Evolutionary conservation across 768 basidiomycete genomes (phyloP).

Genomic region (Psilocybe subaeruginosa): DNA sequence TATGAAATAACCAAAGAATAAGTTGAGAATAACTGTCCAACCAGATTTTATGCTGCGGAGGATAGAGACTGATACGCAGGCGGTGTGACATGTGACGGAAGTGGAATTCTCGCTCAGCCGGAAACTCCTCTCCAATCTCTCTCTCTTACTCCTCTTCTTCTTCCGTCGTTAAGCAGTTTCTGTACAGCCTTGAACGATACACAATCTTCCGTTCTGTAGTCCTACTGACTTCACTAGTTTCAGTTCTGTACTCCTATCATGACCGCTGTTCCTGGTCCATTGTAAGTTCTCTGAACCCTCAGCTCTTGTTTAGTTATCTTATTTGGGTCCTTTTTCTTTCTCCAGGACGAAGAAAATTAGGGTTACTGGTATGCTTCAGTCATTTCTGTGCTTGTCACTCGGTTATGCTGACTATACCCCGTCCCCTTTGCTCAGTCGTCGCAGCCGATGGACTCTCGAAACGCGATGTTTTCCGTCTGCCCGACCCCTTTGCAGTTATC

Average conservation of each 20-base stretch:
- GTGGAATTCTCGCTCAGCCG: conserved; percentile 20
- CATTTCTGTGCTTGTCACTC: not conserved
- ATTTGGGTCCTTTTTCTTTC: conserved; percentile 1
- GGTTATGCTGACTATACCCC: not conserved
- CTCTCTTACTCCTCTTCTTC: conserved; percentile 2
- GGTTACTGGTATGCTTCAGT: conserved; percentile 62
- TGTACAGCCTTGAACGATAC: not conserved
- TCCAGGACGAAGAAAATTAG: conserved; percentile 73
- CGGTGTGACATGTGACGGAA: conserved; percentile 19
- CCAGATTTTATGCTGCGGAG: not conserved
- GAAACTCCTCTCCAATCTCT: not conserved
- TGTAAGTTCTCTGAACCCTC: conserved; percentile 35
- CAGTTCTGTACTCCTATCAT: conserved; percentile 27
- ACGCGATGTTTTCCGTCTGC: conserved; percentile 94
- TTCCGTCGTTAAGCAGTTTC: conserved; percentile 13
- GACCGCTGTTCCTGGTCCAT: conserved; percentile 48
- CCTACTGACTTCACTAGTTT: not conserved
- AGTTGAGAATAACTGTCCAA: too few relatives aligned
- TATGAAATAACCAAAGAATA: too few relatives aligned
- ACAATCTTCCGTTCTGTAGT: not conserved
- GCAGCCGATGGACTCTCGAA: conserved; percentile 94
- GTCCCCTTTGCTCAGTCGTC: conserved; percentile 61
- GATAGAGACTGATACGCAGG: not conserved
- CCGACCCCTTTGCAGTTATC: conserved; percentile 98
- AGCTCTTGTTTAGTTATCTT: not conserved